Percentiles rank a stretch among this genome's conserved stretches.
Conservation (phyloP, 1,284 basidiomycete genomes). For the Leccinum discolor region DNA sequence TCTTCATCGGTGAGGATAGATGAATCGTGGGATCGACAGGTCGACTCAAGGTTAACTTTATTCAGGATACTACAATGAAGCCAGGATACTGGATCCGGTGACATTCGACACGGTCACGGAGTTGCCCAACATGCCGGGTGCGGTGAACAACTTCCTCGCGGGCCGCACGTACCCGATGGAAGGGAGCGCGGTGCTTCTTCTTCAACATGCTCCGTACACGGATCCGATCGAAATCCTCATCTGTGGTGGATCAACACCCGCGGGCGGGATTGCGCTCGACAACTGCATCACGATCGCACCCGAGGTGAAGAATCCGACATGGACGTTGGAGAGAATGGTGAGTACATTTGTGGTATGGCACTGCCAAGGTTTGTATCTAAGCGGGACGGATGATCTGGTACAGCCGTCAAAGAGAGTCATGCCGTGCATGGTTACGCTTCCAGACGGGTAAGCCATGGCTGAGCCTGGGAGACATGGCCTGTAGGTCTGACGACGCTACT, state of each 20-base stretch:
- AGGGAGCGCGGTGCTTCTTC: conserved; percentile 69
- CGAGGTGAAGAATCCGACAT: conserved; percentile 56
- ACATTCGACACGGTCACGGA: conserved; percentile 60
- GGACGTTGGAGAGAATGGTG: conserved; percentile 77
- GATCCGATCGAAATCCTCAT: conserved; percentile 68
- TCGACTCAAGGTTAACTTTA: not conserved
- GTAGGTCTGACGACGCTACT: not conserved
- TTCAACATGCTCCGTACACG: conserved; percentile 69
- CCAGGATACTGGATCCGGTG: conserved; percentile 67
- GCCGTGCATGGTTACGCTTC: conserved; percentile 70
- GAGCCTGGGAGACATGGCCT: not conserved
- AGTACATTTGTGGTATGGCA: conserved; percentile 14
- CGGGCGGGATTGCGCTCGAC: conserved; percentile 57
- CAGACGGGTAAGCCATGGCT: conserved; percentile 38
- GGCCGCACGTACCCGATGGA: conserved; percentile 81
- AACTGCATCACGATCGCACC: conserved; percentile 71
- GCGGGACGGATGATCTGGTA: not conserved
- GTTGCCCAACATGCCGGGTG: conserved; percentile 73
- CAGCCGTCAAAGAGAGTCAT: conserved; percentile 77
- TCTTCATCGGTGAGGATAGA: conserved; percentile 59
- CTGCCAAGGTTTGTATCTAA: not conserved
- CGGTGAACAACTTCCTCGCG: conserved; percentile 71
- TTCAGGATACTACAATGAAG: conserved; percentile 76
- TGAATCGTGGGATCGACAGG: not conserved
- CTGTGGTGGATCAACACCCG: conserved; percentile 73